Conservation (phyloP, 2,329 filamentous ascomycete genomes). For the Boeremia exigua region DNA sequence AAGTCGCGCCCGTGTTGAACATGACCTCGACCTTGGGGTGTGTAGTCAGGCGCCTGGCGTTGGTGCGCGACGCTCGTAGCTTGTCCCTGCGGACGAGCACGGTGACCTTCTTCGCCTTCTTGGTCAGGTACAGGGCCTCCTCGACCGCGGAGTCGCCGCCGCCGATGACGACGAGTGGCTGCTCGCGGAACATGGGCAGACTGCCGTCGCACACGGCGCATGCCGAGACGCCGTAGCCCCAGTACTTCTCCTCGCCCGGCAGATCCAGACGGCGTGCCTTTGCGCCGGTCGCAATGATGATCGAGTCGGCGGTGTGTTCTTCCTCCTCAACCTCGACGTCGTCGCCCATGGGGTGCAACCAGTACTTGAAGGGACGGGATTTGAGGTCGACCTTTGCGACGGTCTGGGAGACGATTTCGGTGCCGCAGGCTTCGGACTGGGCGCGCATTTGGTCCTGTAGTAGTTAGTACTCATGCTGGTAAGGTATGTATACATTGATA, state of each 20-base stretch:
- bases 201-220: conserved; percentile 98
- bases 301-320: conserved; percentile 81
- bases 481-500: not conserved
- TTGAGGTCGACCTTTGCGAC: conserved; percentile 83
- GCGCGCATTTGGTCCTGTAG: conserved; percentile 82
- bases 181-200: conserved; percentile 95
- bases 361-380: conserved; percentile 89
- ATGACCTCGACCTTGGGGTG: conserved; percentile 90
- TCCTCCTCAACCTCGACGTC: conserved; percentile 72
- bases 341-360: conserved; percentile 76
- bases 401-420: conserved; percentile 90
- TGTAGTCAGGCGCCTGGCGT: conserved; percentile 81
- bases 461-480: conserved; percentile 18
- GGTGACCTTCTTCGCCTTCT: conserved; percentile 94
- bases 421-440: conserved; percentile 91
- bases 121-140: conserved; percentile 96
- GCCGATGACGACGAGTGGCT: conserved; percentile 93
- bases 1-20: conserved; percentile 81
- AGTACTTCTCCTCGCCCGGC: conserved; percentile 90
- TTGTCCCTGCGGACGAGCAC: conserved; percentile 89
- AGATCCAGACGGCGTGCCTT: conserved; percentile 85
- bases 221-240: conserved; percentile 95
- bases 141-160: conserved; percentile 97
- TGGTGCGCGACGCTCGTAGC: conserved; percentile 87
- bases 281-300: conserved; percentile 95